These are phyloP conservation scores for Rhypophila decipiens DNA, from an alignment of 495 filamentous ascomycete species.

Conservation along the genomic window DNA sequence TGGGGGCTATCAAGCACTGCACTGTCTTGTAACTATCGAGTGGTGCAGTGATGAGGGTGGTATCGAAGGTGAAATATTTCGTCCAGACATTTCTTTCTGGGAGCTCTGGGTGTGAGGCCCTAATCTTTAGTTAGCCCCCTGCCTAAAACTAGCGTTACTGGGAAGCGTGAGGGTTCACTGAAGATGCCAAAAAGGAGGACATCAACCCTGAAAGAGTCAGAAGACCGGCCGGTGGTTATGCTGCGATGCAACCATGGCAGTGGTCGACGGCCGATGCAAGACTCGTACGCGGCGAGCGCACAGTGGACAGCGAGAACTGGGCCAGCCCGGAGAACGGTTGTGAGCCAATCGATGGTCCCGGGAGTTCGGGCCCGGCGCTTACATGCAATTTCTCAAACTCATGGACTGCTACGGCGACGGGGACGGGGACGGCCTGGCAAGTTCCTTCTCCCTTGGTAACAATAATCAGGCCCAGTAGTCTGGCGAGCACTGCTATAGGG, in stretches of 20 bases:
- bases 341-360: constrained; percentile 1
- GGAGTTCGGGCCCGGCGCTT: not conserved
- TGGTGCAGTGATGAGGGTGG: too few relatives aligned
- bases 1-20: too few relatives aligned
- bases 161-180: too few relatives aligned
- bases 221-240: not conserved
- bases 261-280: not conserved
- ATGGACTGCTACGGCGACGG: not conserved
- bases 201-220: not conserved
- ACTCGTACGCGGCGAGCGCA: not conserved
- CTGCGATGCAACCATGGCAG: not conserved
- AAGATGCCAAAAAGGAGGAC: not conserved
- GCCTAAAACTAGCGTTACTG: too few relatives aligned
- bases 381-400: constrained; percentile 4
- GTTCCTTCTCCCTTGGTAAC: constrained; percentile 2
- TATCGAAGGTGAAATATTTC: too few relatives aligned
- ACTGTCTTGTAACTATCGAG: too few relatives aligned
- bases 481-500: too few relatives aligned
- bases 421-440: constrained; percentile 1
- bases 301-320: not conserved
- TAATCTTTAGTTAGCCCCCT: too few relatives aligned
- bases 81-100: too few relatives aligned
- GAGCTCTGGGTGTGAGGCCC: too few relatives aligned
- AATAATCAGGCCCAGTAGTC: too few relatives aligned
- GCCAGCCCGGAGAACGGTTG: not conserved